Evolutionary conservation across 345 rosid genomes (phyloP), one percentile per base, ranked within the genome.

Genomic region (Hypericum androsaemum): DNA sequence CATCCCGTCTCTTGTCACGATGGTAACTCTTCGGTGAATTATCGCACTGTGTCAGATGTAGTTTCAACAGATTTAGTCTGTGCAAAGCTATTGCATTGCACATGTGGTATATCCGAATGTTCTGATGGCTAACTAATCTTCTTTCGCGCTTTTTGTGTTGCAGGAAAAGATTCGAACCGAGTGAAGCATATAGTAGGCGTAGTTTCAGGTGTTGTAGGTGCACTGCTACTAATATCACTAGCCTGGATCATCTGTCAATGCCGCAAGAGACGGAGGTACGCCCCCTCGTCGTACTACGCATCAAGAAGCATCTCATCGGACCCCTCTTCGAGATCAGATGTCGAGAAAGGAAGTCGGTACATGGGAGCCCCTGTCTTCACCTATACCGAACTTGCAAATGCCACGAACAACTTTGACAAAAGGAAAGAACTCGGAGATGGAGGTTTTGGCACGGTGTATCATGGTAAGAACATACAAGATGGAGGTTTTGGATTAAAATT

Each of bases 1-100:
- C 66, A 50, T 53, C 63, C 17, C 12, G 13, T 36, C 59, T 68
- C 69, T 43, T 80, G 80, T 65, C 53, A n/a, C n/a, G n/a, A 13
- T 35, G 87, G 94, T 87, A 79, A n/a, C 44, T 41, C n/a, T n/a
- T n/a, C n/a, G n/a, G n/a, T n/a, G n/a, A n/a, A n/a, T n/a, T n/a
- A n/a, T n/a, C n/a, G n/a, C n/a, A n/a, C n/a, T n/a, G n/a, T n/a
- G n/a, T n/a, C n/a, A n/a, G n/a, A n/a, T n/a, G n/a, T n/a, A n/a
- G n/a, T n/a, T n/a, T n/a, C n/a, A n/a, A n/a, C n/a, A n/a, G n/a
- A n/a, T n/a, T n/a, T n/a, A n/a, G n/a, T n/a, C n/a, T n/a, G n/a
- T n/a, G n/a, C 32, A 22, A 4, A 22, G 2, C 32, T 22, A 22
- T 22, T 22, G 32, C 1, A 22, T 22, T 22, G 1, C 4, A n/a